A percentile compares a stretch with the other conserved stretches of the same genome.
Conservation (phyloP, 148 eudicot species). For the Amaranthus hypochondriacus region DNA sequence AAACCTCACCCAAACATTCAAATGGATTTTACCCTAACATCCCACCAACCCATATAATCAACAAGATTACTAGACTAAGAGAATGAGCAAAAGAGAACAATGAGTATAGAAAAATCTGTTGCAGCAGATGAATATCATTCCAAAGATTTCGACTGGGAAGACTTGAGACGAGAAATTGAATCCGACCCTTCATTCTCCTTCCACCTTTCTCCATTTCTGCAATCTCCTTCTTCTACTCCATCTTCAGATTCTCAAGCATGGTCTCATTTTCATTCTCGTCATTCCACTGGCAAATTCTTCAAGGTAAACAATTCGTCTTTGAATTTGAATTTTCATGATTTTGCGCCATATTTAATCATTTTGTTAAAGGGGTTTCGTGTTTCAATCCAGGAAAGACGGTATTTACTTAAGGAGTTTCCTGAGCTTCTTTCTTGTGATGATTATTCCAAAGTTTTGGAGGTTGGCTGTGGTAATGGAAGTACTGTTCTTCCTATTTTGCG, state of each 20-base stretch:
- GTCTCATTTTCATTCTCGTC: slow-evolving; percentile 75
- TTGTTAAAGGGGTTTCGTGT: neutral
- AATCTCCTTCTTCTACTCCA: slow-evolving; percentile 6
- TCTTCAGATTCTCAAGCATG: slow-evolving; percentile 51
- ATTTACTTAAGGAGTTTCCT: slow-evolving; percentile 79
- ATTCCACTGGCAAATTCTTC: slow-evolving; percentile 90
- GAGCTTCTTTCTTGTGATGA: slow-evolving; percentile 59
- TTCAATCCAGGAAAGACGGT: slow-evolving; percentile 64
- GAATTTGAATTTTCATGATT: no score
- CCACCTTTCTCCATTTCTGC: slow-evolving; percentile 43
- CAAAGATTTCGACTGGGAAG: slow-evolving; percentile 84
- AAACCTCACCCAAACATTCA: no score
- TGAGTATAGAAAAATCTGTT: neutral
- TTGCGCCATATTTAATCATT: neutral
- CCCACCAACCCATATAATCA: no score
- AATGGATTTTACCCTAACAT: no score
- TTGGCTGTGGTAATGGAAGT: slow-evolving; percentile 93
- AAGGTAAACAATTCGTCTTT: slow-evolving; percentile 39
- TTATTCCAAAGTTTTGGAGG: slow-evolving; percentile 58
- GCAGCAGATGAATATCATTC: slow-evolving; percentile 64
- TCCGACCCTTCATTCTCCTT: slow-evolving; percentile 42
- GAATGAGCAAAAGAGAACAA: slow-evolving; percentile 10
- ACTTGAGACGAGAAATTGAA: slow-evolving; percentile 50
- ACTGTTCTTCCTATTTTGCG: slow-evolving; percentile 68
- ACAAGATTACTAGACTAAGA: neutral